Base-by-base conservation (phyloP, 345 rosid genomes). In the Eucalyptus curtisii region DNA sequence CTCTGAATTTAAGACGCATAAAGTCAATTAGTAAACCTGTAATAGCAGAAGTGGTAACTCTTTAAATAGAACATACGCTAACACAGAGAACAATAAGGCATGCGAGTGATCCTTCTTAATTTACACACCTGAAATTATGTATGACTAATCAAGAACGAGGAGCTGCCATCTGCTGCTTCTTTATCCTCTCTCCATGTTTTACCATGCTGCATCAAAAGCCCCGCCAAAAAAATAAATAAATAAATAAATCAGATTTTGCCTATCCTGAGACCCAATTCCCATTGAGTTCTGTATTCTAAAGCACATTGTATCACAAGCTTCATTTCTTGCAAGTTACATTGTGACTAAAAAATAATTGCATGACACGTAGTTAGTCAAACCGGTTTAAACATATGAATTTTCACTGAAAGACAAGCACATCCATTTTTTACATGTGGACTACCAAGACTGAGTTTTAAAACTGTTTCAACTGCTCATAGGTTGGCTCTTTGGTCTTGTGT, bases 151-250 rank as follows among this genome's bases (percentile, higher is more conserved):
- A 97, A 76, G 96, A 93, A 17, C 99, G 97, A 47, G 99, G 99
- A 80, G 98, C 96, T 19, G 99, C 98, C 98, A 97, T 93, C 91
- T 96, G 99, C 92, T 97, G 99, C 92, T 97, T 97, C 95, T 94
- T 96, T 90, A 96, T 92, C 92, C 94, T 93, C 89, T 94, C 96
- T 14, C 90, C 93, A 57, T 95, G 94, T 90, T 92, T 93, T 89
- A 97, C 98, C 94, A 93, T 94, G 90, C 99, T 97, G 96, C 89
- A 90, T 52, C 85, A 90, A 27, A 86, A 88, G n/a, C 71, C 61
- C 82, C 15, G 13, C 11, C 42, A 55, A 17, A 52, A 14, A 40
- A 9, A 3, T 10, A 47, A 10, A 45, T 45, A 47, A 47, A 52
- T 20, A 19, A 52, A 52, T 20, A 52, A 52, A 57, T 88, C 55